Percentiles rank a stretch among this genome's conserved stretches.
Evolutionary conservation across 208 protist genomes (phyloP).

Genomic region (Trypanosoma conorhini): DNA sequence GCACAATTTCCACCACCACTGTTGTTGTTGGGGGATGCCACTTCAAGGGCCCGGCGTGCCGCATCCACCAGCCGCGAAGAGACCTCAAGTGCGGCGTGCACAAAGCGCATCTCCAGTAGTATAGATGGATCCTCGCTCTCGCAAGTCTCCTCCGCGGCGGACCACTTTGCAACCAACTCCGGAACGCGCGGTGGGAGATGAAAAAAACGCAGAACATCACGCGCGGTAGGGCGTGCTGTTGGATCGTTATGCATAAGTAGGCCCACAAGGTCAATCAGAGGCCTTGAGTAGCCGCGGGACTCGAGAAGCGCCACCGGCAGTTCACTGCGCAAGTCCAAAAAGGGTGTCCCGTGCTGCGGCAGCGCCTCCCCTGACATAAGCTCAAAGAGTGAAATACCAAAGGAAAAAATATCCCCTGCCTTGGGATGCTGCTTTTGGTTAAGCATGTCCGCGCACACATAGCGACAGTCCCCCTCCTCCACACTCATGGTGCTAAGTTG

Average conservation of each 20-base stretch:
- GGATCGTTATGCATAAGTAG: conserved; percentile 59
- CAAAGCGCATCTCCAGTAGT: conserved; percentile 32
- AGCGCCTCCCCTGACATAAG: conserved; percentile 79
- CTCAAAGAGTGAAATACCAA: conserved; percentile 93
- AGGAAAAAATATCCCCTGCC: conserved; percentile 88
- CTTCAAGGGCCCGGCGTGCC: conserved; percentile 13
- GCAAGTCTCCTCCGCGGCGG: conserved; percentile 2
- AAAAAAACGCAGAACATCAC: conserved; percentile 61
- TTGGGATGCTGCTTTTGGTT: conserved; percentile 84
- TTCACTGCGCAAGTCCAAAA: conserved; percentile 55
- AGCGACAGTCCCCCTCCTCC: conserved; percentile 92
- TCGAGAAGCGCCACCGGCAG: conserved; percentile 41
- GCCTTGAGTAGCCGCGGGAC: conserved; percentile 60
- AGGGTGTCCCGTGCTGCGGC: conserved; percentile 74
- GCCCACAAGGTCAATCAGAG: conserved; percentile 49
- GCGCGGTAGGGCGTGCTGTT: conserved; percentile 60
- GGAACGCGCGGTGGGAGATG: conserved; percentile 44
- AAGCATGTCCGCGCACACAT: conserved; percentile 91
- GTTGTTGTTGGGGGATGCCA: not conserved
- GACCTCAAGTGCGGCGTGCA: conserved; percentile 37
- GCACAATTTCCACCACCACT: not conserved
- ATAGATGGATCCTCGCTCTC: not conserved
- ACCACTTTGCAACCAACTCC: conserved; percentile 34
- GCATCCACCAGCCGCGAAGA: conserved; percentile 33
- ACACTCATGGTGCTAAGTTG: conserved; percentile 76